Percentiles rank a stretch among this genome's conserved stretches.
Evolutionary conservation across 495 filamentous ascomycete genomes (phyloP).

Genomic region (Podospora conica): DNA sequence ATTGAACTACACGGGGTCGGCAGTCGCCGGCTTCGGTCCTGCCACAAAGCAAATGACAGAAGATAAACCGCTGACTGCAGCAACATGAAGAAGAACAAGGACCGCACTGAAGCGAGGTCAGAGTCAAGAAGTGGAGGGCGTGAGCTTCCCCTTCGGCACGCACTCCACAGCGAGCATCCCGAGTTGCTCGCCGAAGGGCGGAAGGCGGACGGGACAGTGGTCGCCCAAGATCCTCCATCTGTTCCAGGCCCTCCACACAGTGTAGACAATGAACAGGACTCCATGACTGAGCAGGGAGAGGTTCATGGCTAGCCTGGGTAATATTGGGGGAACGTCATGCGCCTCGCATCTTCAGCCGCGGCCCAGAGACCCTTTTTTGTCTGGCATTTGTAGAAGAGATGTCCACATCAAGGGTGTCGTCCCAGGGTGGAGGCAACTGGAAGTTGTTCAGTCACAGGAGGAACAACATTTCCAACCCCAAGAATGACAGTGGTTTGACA

Average conservation of each 20-base stretch:
- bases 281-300: background rate
- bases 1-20: too few species aligned
- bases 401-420: background rate
- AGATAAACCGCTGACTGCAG: too few species aligned
- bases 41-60: background rate
- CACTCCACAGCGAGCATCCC: background rate
- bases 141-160: background rate
- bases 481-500: background rate
- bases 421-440: background rate
- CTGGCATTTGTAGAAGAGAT: background rate
- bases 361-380: background rate
- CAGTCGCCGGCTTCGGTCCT: background rate
- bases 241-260: too few species aligned
- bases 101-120: background rate
- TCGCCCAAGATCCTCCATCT: background rate
- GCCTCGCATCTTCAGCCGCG: background rate
- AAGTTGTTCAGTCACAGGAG: background rate
- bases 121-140: too few species aligned
- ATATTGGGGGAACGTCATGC: background rate
- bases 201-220: background rate
- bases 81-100: background rate
- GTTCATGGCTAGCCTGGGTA: background rate
- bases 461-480: background rate
- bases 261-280: background rate
- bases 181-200: background rate